Conservation (phyloP, 1,284 basidiomycete species). For the Testicularia cyperi region DNA sequence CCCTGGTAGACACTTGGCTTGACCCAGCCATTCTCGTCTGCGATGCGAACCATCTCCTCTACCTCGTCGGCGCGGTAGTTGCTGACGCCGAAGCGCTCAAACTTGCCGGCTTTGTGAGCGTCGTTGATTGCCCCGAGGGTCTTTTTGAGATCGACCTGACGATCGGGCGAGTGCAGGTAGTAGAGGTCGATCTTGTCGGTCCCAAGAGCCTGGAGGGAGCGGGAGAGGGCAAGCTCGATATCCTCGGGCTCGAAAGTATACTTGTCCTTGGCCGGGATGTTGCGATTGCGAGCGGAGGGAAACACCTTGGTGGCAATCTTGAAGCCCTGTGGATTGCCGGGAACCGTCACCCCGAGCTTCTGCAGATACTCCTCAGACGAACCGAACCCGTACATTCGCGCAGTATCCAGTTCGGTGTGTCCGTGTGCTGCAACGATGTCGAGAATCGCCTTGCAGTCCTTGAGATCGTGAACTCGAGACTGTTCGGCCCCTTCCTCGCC, state of each 20-base stretch:
- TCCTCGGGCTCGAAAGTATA: conserved; percentile 60
- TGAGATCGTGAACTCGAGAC: conserved; percentile 65
- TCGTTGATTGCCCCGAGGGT: conserved; percentile 65
- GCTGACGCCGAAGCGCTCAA: conserved; percentile 65
- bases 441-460: conserved; percentile 66
- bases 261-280: conserved; percentile 10
- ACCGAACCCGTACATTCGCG: conserved; percentile 63
- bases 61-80: conserved; percentile 68
- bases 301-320: conserved; percentile 53
- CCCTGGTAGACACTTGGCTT: conserved; percentile 73
- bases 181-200: conserved; percentile 64
- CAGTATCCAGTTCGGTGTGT: conserved; percentile 66
- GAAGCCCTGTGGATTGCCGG: conserved; percentile 19
- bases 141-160: conserved; percentile 63
- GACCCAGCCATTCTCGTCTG: conserved; percentile 66
- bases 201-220: conserved; percentile 58
- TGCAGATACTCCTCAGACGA: conserved; percentile 34
- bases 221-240: conserved; percentile 53
- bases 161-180: conserved; percentile 67
- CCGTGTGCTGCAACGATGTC: conserved; percentile 68
- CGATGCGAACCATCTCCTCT: conserved; percentile 68
- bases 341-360: conserved; percentile 18
- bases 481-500: conserved; percentile 62
- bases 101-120: conserved; percentile 65
- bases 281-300: conserved; percentile 53